Evolutionary conservation across 352 stramenopile species (phyloP), one percentile per base, ranked within the genome.

Genomic region (Peronosclerospora sorghi): DNA sequence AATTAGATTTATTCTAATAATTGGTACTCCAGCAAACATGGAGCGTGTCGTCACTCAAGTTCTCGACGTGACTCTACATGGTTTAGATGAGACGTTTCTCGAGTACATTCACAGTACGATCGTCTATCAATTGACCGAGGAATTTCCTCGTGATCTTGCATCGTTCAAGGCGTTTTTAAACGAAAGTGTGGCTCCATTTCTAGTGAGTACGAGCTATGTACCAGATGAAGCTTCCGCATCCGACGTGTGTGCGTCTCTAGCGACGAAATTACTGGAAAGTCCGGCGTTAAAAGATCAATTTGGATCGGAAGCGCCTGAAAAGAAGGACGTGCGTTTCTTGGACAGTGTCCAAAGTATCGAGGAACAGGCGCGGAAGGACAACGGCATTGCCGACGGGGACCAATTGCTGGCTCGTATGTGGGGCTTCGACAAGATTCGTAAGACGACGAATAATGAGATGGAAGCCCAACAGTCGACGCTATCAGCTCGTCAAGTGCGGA

Each of bases 361-460:
- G 41, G 73, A 91, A 42, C 65, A 72, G 35, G 67, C 73, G 32
- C 69, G 72, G 26, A 36, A 56, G 14, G 66, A 81, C 36, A 34
- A 56, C 15, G 69, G 66, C 15, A 59, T 62, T 32, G 59, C 55
- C 54, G 71, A 85, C 49, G 62, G 73, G 4, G 64, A 80, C 48
- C 65, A 73, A 53, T 50, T 91, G 21, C 57, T 92, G 64, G 75
- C 75, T 29, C 73, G 73, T 32, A 92, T 92, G 73, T 89, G 76
- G 76, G 80, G 80, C 30, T 89, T 92, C 32, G 76, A 92, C 56
- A 78, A 79, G 54, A 87, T 92, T 64, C 76, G 80, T 24, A 62
- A 71, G 43, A 77, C 65, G 5, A 86, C 68, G 8, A 91, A 91
- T 53, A 44, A 62, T 23, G 72, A 86, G 51, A 70, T 91, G 62